Base-by-base conservation (phyloP, 768 basidiomycete genomes). In the Mycena rebaudengoi region DNA sequence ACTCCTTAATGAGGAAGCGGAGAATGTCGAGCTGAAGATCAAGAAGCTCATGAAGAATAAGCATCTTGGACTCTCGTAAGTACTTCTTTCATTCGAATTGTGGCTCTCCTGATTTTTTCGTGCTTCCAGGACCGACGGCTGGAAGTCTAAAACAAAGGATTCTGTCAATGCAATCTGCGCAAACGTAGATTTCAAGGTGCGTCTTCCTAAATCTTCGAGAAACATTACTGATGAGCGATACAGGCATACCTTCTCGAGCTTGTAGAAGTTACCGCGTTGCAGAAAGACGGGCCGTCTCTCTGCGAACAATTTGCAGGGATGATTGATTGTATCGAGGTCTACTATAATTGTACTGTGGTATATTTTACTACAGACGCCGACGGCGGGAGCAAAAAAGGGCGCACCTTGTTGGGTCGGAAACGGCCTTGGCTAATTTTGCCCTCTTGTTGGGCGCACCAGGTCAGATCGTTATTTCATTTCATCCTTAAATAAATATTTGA, bases 361-460 rank as follows among this genome's bases (percentile, higher is more conserved):
- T 43, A 45, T 18, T 56, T 62, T 21, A 30, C 25, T 4, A 59
- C 57, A 4, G 57, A 59, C 33, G 37, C 29, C 4, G 57, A 59
- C 25, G 60, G 49, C 29, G 62, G 56, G 4, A 62, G 61, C 33
- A 62, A 62, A 39, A 54, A 48, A 18, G 61, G 61, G 18, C 49
- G 57, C 4, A 23, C 30, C 16, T 30, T 54, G 5, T 43, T 65
- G 12, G 57, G 33, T 18, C 8, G 29, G 14, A 21, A 60, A 7
- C 56, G 52, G n/a, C 59, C 59, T 1, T 60, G 48, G 44, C 25
- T 66, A 6, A 44, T 66, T 12, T 23, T 54, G 18, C 33, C 53
- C 2, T 50, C 59, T 7, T 66, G 64, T 51, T 44, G 33, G 33
- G 58, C 59, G 1, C 64, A 66, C 30, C 64, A 66, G 46, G 64